phyloP scores from a whole-genome alignment of 192 early-diverging fungal genomes.

The Backusella westeae region DNA sequence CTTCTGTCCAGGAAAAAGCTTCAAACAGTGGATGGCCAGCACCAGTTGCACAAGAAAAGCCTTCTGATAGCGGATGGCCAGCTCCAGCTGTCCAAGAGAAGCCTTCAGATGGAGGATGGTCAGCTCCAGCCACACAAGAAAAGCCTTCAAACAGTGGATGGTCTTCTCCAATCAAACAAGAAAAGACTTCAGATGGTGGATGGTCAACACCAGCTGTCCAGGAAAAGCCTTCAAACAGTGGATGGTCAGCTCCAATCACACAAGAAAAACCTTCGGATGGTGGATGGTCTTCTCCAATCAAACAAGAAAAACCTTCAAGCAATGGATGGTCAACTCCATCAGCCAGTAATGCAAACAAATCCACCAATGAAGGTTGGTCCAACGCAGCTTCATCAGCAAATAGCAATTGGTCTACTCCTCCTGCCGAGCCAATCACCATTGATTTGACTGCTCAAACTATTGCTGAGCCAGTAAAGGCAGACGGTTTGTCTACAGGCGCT shows the following conservation, averaged over 20 bases:
- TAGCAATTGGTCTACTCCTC: background rate
- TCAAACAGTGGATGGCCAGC: background rate
- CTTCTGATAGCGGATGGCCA: background rate
- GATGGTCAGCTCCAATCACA: background rate
- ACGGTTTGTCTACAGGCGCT: background rate
- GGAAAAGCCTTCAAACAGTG: background rate
- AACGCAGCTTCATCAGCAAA: background rate
- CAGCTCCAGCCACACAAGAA: background rate
- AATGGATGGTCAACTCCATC: background rate
- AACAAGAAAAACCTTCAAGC: background rate
- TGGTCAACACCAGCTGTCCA: background rate
- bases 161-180: background rate
- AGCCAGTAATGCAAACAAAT: background rate
- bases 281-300: background rate
- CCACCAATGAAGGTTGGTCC: background rate
- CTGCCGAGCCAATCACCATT: background rate
- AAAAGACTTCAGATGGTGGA: background rate
- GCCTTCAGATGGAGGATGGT: background rate
- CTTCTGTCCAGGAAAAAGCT: background rate
- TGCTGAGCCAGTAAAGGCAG: background rate
- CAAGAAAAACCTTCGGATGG: background rate
- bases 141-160: background rate
- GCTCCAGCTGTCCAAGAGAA: background rate
- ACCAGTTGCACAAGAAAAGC: background rate
- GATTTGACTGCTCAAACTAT: background rate